phyloP scores from a whole-genome alignment of 2,329 filamentous ascomycete genomes.

The Cryoendolithus antarcticus region DNA sequence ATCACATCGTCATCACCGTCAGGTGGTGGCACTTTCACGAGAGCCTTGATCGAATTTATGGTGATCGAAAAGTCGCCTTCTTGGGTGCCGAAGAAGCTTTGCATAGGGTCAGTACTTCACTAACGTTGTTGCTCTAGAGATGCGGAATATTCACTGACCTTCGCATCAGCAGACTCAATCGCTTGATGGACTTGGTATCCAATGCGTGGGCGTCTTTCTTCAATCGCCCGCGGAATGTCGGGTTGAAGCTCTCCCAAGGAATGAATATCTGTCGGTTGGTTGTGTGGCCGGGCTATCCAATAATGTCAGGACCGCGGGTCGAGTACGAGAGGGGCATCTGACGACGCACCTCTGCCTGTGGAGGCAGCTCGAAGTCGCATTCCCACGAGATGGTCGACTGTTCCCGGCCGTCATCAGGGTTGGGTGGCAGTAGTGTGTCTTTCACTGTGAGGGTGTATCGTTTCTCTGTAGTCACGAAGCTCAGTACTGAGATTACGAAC shows the following conservation, averaged over 20 bases:
- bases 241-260: constrained; percentile 51
- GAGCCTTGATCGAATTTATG: constrained; percentile 43
- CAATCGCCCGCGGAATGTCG: constrained; percentile 61
- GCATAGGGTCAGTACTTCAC: no score
- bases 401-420: constrained; percentile 53
- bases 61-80: constrained; percentile 53
- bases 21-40: constrained; percentile 13
- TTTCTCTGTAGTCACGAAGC: constrained; percentile 41
- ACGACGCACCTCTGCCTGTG: constrained; percentile 18
- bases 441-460: constrained; percentile 65
- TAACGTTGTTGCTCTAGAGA: constrained; percentile 10
- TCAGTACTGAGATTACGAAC: no score
- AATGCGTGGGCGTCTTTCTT: constrained; percentile 48
- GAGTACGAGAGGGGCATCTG: no score
- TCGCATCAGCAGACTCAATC: constrained; percentile 67
- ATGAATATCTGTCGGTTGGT: constrained; percentile 37
- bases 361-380: constrained; percentile 45
- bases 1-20: no score
- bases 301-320: no score
- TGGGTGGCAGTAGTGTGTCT: constrained; percentile 47
- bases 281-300: constrained; percentile 12
- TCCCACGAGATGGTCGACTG: constrained; percentile 64
- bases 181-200: constrained; percentile 47
- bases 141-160: constrained; percentile 41
- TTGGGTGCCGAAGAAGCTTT: constrained; percentile 68